These are phyloP conservation scores for Phragmites australis DNA, from an alignment of 176 grass and related monocot species.

Conservation along the genomic window DNA sequence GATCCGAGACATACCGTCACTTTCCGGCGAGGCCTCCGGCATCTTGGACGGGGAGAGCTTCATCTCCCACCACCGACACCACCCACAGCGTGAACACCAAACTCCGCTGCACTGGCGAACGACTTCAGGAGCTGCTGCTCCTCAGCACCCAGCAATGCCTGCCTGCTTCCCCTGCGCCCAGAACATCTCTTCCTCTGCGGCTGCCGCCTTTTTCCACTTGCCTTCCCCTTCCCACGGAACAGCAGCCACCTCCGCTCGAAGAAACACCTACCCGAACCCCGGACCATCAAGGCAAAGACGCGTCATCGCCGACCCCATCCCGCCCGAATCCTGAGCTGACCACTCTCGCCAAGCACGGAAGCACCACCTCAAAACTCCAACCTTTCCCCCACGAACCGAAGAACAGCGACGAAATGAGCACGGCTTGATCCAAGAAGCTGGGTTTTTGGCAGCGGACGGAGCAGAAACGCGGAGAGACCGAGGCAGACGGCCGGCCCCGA, in stretches of 20 bases:
- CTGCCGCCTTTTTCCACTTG: slow-evolving; percentile 7
- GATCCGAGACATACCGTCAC: slow-evolving; percentile 32
- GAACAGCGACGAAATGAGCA: slow-evolving; percentile 3
- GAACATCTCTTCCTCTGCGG: slow-evolving; percentile 3
- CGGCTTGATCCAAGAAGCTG: neutral
- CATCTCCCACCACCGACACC: slow-evolving; percentile 32
- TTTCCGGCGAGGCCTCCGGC: slow-evolving; percentile 42
- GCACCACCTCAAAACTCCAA: slow-evolving; percentile 20
- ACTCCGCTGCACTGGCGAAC: neutral
- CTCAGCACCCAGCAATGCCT: slow-evolving; percentile 26
- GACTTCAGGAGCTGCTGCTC: neutral
- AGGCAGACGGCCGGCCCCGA: slow-evolving; percentile 23
- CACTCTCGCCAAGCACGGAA: neutral
- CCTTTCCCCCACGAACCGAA: neutral
- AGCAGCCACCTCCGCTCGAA: neutral
- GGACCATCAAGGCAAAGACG: slow-evolving; percentile 45
- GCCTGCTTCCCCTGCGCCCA: neutral
- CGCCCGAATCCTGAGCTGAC: neutral
- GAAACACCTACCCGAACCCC: slow-evolving; percentile 54
- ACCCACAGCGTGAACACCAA: neutral
- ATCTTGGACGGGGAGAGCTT: slow-evolving; percentile 48
- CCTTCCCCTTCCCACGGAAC: neutral
- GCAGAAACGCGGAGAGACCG: slow-evolving; percentile 42
- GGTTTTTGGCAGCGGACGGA: neutral
- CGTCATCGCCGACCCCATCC: slow-evolving; percentile 39